Percentiles rank a stretch among this genome's conserved stretches.
Evolutionary conservation across 371 early-diverging fungal species (phyloP).

Genomic region (Rhizopus arrhizus): DNA sequence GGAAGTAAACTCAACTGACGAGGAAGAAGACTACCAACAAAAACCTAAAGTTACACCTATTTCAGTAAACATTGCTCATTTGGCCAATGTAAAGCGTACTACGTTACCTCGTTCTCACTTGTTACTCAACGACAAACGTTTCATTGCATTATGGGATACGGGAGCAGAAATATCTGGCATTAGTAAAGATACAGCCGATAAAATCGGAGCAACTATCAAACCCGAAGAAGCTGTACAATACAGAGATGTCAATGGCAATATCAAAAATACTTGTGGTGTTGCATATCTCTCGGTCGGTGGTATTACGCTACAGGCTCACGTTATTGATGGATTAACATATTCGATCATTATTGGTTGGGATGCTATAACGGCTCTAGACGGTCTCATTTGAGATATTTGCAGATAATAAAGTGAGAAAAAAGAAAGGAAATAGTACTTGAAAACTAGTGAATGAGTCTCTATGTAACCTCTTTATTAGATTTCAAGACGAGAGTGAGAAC

Average conservation of each 20-base stretch:
- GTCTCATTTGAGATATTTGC: no score
- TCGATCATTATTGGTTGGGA: constrained; percentile 11
- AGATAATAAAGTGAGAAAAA: no score
- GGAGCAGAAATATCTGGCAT: constrained; percentile 8
- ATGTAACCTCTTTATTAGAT: no score
- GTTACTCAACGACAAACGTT: neutral
- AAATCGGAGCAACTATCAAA: neutral
- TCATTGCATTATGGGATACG: constrained; percentile 8
- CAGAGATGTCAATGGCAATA: constrained; percentile 12
- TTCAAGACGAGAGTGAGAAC: no score
- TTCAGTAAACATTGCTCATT: constrained; percentile 10
- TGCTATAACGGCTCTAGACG: neutral
- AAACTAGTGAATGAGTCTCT: no score
- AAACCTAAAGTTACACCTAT: neutral
- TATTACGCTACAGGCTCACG: constrained; percentile 1
- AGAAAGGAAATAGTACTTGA: no score
- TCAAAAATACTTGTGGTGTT: constrained; percentile 6
- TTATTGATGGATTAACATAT: constrained; percentile 1
- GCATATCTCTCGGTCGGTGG: neutral
- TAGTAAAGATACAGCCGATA: neutral
- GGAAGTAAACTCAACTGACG: neutral
- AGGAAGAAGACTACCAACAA: neutral
- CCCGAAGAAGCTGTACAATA: neutral
- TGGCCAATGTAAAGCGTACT: neutral
- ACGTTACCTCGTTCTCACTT: neutral